These are phyloP conservation scores for Botryotinia calthae DNA, from an alignment of 2,329 filamentous ascomycete genomes.

Conservation along the genomic window DNA sequence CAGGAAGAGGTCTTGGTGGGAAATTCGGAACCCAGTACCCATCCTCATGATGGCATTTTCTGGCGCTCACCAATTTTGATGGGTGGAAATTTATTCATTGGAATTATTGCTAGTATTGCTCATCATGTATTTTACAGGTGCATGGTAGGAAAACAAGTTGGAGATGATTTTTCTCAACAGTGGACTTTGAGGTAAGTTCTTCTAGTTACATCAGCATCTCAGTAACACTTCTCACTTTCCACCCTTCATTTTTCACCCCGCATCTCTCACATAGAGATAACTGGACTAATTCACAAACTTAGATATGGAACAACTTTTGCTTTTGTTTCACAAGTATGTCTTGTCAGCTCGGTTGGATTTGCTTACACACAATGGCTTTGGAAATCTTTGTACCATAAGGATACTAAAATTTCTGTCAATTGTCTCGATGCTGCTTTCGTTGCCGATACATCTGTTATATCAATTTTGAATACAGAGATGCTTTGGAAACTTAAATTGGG, in stretches of 20 bases:
- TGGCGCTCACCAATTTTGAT: slow-evolving; percentile 26
- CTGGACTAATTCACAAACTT: not conserved
- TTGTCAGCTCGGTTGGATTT: slow-evolving; percentile 22
- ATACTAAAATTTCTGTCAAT: slow-evolving; percentile 20
- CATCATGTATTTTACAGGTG: slow-evolving; percentile 24
- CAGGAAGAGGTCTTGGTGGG: not conserved
- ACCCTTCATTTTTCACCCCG: not conserved
- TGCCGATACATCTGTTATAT: slow-evolving; percentile 19
- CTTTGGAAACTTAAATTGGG: slow-evolving; percentile 24
- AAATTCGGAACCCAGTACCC: not conserved
- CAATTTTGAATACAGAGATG: slow-evolving; percentile 24
- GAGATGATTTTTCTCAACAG: slow-evolving; percentile 23
- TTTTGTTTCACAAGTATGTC: slow-evolving; percentile 22
- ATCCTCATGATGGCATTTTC: slow-evolving; percentile 20
- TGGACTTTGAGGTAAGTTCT: slow-evolving; percentile 22
- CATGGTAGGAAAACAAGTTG: slow-evolving; percentile 21
- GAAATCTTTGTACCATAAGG: slow-evolving; percentile 22
- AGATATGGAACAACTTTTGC: slow-evolving; percentile 25
- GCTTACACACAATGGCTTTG: slow-evolving; percentile 27
- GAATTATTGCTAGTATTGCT: slow-evolving; percentile 20
- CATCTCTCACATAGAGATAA: not conserved
- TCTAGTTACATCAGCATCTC: not conserved
- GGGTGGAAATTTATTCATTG: slow-evolving; percentile 21
- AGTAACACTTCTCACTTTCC: not conserved
- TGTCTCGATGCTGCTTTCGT: slow-evolving; percentile 25